phyloP scores from a whole-genome alignment of 768 basidiomycete species.

The Baorangia bicolor region DNA sequence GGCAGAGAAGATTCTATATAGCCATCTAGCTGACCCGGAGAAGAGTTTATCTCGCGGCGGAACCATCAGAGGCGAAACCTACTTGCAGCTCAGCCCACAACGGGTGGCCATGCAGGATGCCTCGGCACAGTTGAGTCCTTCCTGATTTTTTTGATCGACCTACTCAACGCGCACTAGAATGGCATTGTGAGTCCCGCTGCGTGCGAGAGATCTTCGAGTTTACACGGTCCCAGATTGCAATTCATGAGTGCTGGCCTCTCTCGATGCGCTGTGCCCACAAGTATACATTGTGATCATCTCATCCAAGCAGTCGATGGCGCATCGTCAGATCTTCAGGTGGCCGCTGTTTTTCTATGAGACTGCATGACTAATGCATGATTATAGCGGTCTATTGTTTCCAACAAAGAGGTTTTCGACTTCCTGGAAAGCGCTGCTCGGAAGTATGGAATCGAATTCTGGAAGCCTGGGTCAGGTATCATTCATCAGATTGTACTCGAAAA shows the following conservation, averaged over 20 bases:
- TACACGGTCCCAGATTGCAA: constrained; percentile 60
- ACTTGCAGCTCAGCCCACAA: constrained; percentile 88
- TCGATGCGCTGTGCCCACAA: constrained; percentile 80
- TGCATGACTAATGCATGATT: not conserved
- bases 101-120: constrained; percentile 98
- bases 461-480: constrained; percentile 86
- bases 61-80: constrained; percentile 79
- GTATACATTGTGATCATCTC: constrained; percentile 97
- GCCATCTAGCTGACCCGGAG: constrained; percentile 82
- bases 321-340: constrained; percentile 77
- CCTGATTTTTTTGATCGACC: not conserved
- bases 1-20: constrained; percentile 98
- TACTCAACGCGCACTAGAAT: constrained; percentile 50
- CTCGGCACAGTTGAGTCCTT: constrained; percentile 71
- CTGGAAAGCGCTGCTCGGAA: constrained; percentile 87
- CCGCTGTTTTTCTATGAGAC: not conserved
- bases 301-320: constrained; percentile 94
- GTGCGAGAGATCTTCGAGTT: not conserved
- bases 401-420: constrained; percentile 98
- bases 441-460: constrained; percentile 98
- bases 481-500: constrained; percentile 99
- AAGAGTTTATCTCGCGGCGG: constrained; percentile 63
- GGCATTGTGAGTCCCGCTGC: constrained; percentile 60
- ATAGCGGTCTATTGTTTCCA: constrained; percentile 80
- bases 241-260: constrained; percentile 96